Conservation (phyloP, 2,329 filamentous ascomycete species). For the Ophiostoma perfectum region DNA sequence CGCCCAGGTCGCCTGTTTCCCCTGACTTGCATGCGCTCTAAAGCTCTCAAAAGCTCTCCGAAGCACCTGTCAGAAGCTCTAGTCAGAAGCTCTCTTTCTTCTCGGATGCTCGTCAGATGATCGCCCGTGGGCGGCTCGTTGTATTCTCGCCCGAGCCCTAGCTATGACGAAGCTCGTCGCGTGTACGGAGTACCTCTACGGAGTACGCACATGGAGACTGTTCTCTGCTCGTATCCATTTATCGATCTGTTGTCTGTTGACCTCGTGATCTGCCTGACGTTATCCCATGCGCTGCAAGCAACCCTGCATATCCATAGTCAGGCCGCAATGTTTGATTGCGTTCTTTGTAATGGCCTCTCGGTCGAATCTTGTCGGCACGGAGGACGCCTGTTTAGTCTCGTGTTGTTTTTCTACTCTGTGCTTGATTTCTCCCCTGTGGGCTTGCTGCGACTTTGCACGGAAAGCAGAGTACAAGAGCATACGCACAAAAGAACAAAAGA, state of each 20-base stretch:
- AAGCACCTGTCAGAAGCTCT: too few species aligned
- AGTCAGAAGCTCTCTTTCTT: background rate
- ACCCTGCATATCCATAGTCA: slow-evolving; percentile 1
- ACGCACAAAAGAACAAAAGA: too few species aligned
- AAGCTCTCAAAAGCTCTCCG: too few species aligned
- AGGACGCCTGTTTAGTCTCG: background rate
- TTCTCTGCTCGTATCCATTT: too few species aligned
- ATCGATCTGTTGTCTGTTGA: too few species aligned
- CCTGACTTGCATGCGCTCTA: background rate
- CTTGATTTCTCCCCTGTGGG: background rate
- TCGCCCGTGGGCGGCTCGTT: background rate
- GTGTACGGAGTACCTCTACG: background rate
- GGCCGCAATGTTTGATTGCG: background rate
- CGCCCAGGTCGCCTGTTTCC: background rate
- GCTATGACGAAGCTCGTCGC: background rate
- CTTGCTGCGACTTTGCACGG: background rate
- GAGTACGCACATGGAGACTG: background rate
- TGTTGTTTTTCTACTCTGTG: background rate
- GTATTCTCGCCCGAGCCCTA: background rate
- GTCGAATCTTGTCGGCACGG: too few species aligned
- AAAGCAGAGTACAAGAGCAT: too few species aligned
- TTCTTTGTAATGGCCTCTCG: background rate
- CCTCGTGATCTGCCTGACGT: too few species aligned
- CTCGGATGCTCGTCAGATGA: background rate
- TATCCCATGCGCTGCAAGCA: background rate